Evolutionary conservation across 345 rosid genomes (phyloP), one percentile per base, ranked within the genome.

Genomic region (Hibiscus mutabilis): DNA sequence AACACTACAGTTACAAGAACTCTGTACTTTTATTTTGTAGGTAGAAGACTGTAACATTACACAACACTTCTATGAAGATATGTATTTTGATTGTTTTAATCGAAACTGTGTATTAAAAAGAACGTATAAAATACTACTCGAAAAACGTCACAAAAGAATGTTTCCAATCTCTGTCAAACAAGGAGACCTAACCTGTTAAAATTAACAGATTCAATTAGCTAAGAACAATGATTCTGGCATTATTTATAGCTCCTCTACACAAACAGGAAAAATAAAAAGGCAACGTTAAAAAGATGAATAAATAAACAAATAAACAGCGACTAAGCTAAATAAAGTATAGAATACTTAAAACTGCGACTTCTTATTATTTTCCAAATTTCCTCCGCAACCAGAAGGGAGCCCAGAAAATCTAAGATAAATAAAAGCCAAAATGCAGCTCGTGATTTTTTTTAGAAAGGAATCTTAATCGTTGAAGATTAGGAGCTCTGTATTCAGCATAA

Each of bases 371-470:
- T 51, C 71, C 49, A n/a, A 75, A 74, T 73, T 81, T 79, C 66
- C 74, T 59, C 78, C 69, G 73, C 69, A 78, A 61, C 67, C 75
- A 81, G 78, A 82, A 75, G 75, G 56, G 33, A 71, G 12, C 6
- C 66, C 1, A 46, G 75, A 60, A 22, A 57, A 57, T 58, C 64
- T 37, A 74, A 56, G 61, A 56, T 5, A 73, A 11, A 55, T 11
- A 56, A 7, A 27, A 53, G 69, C 7, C 51, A 33, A 68, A 47
- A 33, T 37, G 31, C 22, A 14, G 44, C 59, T 40, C 47, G 25
- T 15, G 47, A 42, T 40, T 11, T 11, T 68, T 47, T 49, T 15
- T 2, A 16, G 4, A 5, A 47, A 47, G 60, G 3, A 69, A 4
- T 64, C 71, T 66, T 35, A 63, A 15, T 47, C 13, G 67, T 4